Conservation (phyloP, 257 asterid genomes). For the Rubia yunnanensis region DNA sequence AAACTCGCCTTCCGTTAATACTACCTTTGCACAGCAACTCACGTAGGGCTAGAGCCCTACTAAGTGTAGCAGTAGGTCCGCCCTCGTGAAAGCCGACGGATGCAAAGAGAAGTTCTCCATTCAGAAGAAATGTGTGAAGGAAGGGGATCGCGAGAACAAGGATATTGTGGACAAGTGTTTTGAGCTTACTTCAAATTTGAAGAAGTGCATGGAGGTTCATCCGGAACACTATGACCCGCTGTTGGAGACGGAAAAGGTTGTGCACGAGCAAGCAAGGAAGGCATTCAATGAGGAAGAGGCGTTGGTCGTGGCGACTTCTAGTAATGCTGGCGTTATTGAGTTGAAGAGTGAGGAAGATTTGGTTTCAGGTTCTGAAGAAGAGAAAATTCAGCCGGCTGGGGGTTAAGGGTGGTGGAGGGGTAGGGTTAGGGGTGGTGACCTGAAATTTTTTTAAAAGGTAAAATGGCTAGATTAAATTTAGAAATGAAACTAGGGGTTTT, state of each 20-base stretch:
- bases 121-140: slow-evolving; percentile 73
- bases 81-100: slow-evolving; percentile 88
- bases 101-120: slow-evolving; percentile 49
- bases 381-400: slow-evolving; percentile 1
- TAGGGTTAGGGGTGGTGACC: no score
- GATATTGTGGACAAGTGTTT: slow-evolving; percentile 61
- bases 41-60: no score
- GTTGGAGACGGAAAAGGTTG: slow-evolving; percentile 56
- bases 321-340: slow-evolving; percentile 15
- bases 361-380: slow-evolving; percentile 11
- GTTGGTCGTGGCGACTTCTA: neutral
- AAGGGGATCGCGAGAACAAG: slow-evolving; percentile 50
- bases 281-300: slow-evolving; percentile 32
- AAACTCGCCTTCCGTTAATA: no score
- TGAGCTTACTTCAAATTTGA: slow-evolving; percentile 41
- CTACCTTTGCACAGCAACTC: no score
- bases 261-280: slow-evolving; percentile 43
- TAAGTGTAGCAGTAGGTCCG: no score
- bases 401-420: no score
- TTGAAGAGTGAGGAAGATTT: slow-evolving; percentile 12
- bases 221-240: slow-evolving; percentile 63
- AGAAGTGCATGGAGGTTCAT: slow-evolving; percentile 74
- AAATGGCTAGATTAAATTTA: no score
- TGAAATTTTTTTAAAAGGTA: no score
- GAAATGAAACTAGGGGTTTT: no score